Evolutionary conservation across 2,329 filamentous ascomycete genomes (phyloP).

Genomic region (Madurella fahalii): DNA sequence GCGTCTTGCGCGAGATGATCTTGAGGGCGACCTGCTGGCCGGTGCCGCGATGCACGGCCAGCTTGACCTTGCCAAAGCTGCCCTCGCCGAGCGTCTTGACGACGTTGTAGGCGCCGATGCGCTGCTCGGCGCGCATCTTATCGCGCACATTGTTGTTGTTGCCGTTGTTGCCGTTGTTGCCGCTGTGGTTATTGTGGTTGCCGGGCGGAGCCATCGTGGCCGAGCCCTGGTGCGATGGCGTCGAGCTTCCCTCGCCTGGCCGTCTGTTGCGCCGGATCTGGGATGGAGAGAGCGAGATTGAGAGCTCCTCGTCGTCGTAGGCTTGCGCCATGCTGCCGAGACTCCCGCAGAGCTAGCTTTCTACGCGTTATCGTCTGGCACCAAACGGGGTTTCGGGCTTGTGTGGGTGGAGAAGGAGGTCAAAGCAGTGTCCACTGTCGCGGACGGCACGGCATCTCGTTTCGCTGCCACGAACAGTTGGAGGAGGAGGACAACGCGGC

Average conservation of each 20-base stretch:
- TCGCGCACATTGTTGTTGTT: conserved; percentile 28
- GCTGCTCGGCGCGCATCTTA: conserved; percentile 66
- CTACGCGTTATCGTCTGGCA: conserved; percentile 1
- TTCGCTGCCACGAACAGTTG: background rate
- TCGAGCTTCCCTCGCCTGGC: conserved; percentile 18
- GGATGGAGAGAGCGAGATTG: conserved; percentile 67
- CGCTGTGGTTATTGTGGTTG: conserved; percentile 30
- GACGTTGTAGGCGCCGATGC: conserved; percentile 88
- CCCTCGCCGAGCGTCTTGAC: conserved; percentile 90
- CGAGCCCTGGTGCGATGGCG: background rate
- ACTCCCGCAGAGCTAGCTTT: conserved; percentile 1
- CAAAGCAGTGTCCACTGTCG: conserved; percentile 9
- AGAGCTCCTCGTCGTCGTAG: conserved; percentile 73
- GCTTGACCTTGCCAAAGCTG: conserved; percentile 97
- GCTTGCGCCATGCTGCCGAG: conserved; percentile 21
- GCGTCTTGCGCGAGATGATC: conserved; percentile 93
- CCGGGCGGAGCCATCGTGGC: conserved; percentile 9
- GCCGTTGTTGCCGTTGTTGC: background rate
- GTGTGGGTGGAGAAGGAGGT: conserved; percentile 12
- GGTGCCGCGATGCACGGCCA: conserved; percentile 87
- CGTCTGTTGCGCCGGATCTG: conserved; percentile 54
- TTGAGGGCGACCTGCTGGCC: conserved; percentile 96
- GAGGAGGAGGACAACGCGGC: background rate
- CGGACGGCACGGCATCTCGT: background rate
- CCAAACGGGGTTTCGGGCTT: conserved; percentile 1